Evolutionary conservation across 148 eudicot genomes (phyloP).

Genomic region (Amaranthus hypochondriacus): DNA sequence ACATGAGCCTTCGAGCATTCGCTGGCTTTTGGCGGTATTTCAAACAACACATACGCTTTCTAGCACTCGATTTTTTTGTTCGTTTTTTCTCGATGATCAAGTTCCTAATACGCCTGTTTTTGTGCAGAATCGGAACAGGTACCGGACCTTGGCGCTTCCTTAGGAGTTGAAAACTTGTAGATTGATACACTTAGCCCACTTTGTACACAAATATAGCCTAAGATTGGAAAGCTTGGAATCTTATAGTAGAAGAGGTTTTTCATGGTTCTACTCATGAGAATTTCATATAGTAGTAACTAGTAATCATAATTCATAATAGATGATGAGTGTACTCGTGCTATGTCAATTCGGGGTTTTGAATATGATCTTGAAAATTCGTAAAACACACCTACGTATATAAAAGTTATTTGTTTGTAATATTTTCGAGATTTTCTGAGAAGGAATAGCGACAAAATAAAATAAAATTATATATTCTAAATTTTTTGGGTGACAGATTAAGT

Average conservation of each 20-base stretch:
- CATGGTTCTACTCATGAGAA: slow-evolving; percentile 5
- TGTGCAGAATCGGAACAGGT: slow-evolving; percentile 71
- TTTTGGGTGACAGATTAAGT: too few relatives aligned
- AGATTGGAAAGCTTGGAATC: background rate
- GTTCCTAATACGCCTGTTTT: background rate
- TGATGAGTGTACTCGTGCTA: too few relatives aligned
- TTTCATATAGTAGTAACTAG: background rate
- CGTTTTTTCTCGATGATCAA: background rate
- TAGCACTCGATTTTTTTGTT: background rate
- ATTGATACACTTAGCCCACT: background rate
- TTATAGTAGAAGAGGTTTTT: slow-evolving; percentile 5
- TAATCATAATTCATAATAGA: too few relatives aligned
- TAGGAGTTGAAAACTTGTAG: slow-evolving; percentile 29
- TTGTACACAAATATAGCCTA: background rate
- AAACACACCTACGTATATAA: too few relatives aligned
- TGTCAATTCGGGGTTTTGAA: too few relatives aligned
- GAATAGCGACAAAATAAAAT: too few relatives aligned
- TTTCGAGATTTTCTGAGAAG: too few relatives aligned
- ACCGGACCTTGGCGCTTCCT: slow-evolving; percentile 75
- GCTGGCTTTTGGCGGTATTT: slow-evolving; percentile 86
- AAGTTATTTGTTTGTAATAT: too few relatives aligned
- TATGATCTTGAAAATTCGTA: too few relatives aligned
- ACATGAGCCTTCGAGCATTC: slow-evolving; percentile 75
- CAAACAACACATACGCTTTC: background rate
- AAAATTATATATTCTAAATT: too few relatives aligned